phyloP scores from a whole-genome alignment of 495 filamentous ascomycete genomes.

The Hypoxylon perforatum region DNA sequence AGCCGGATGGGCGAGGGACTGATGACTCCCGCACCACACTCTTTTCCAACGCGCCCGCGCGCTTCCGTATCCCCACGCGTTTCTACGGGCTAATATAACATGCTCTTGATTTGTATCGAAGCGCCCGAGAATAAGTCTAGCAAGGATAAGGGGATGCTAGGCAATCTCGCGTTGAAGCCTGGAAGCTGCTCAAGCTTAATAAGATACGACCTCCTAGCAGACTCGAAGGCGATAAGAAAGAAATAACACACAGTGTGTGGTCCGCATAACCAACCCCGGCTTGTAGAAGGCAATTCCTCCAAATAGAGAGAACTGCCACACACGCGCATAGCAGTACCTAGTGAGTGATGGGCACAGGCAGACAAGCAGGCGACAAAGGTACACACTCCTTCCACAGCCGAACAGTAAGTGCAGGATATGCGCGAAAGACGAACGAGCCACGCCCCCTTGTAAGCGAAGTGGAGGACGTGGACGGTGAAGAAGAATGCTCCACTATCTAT shows the following conservation, averaged over 20 bases:
- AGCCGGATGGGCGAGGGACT: conserved; percentile 24
- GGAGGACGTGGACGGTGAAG: conserved; percentile 44
- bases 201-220: conserved; percentile 4
- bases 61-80: conserved; percentile 32
- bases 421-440: conserved; percentile 38
- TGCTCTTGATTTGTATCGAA: conserved; percentile 9
- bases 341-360: neutral
- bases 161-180: conserved; percentile 4
- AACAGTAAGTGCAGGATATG: conserved; percentile 47
- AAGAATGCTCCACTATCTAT: conserved; percentile 40
- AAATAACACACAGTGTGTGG: conserved; percentile 34
- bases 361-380: conserved; percentile 27
- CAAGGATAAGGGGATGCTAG: neutral
- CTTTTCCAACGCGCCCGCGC: conserved; percentile 31
- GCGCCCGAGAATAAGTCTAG: conserved; percentile 7
- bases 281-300: conserved; percentile 21
- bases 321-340: conserved; percentile 29
- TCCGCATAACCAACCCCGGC: conserved; percentile 11
- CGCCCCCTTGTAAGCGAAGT: conserved; percentile 43
- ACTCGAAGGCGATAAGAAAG: conserved; percentile 20
- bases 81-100: conserved; percentile 15
- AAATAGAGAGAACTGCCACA: conserved; percentile 23
- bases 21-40: conserved; percentile 37
- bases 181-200: conserved; percentile 11
- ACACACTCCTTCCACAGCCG: conserved; percentile 34